Percentiles rank a stretch among this genome's conserved stretches.
Conservation (phyloP, 2,329 filamentous ascomycete species). For the Trichoderma koningiopsis region DNA sequence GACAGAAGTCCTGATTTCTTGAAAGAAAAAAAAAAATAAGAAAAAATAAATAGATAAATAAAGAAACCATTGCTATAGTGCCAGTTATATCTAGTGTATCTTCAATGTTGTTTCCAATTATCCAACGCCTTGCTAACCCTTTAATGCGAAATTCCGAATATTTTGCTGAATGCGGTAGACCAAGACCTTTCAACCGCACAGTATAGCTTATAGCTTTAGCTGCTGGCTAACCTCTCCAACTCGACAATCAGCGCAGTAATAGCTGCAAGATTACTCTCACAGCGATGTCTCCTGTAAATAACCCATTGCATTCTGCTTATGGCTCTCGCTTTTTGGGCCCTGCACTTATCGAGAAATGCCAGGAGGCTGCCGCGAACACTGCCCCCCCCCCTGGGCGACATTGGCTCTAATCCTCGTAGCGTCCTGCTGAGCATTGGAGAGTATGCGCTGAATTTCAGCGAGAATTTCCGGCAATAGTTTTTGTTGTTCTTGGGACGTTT, state of each 20-base stretch:
- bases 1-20: no score
- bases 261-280: neutral
- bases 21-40: no score
- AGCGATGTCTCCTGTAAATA: neutral
- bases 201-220: neutral
- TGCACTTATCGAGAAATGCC: neutral
- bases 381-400: no score
- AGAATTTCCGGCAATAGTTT: neutral
- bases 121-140: no score
- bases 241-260: neutral
- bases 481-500: neutral
- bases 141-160: no score
- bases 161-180: no score
- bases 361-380: no score
- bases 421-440: neutral
- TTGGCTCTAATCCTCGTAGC: neutral
- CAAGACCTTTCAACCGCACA: no score
- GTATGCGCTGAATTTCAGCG: neutral
- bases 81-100: no score
- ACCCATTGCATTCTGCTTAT: constrained; percentile 2
- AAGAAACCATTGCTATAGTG: no score
- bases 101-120: no score
- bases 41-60: no score
- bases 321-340: neutral
- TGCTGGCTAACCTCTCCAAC: neutral